Conservation (phyloP, 139 green algal genomes). For the Chlorella sp. region DNA sequence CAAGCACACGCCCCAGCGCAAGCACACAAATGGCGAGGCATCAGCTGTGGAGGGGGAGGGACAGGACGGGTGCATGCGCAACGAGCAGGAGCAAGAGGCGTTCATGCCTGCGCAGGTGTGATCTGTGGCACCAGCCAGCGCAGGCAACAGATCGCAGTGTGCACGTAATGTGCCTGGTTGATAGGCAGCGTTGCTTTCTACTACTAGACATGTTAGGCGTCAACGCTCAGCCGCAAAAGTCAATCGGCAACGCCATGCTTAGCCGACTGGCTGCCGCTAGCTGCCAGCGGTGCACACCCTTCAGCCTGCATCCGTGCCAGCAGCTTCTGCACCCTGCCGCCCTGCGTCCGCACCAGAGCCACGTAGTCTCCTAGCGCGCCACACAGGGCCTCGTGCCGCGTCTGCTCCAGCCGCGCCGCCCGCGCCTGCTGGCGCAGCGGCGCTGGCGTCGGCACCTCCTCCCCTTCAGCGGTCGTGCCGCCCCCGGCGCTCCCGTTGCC, state of each 20-base stretch:
- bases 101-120: too few species aligned
- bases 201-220: not conserved
- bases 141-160: not conserved
- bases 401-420: not conserved
- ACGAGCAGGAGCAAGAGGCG: too few species aligned
- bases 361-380: conserved; percentile 10
- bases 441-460: not conserved
- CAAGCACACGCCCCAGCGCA: too few species aligned
- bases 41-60: too few species aligned
- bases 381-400: conserved; percentile 24
- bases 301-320: not conserved
- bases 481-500: not conserved
- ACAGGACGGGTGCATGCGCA: too few species aligned
- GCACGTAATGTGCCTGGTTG: not conserved
- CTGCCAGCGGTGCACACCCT: too few species aligned
- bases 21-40: too few species aligned
- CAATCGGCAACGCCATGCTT: not conserved
- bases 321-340: not conserved
- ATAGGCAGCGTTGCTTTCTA: not conserved
- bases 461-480: not conserved
- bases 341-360: not conserved
- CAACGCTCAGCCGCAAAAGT: not conserved
- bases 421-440: not conserved
- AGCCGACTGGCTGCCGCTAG: too few species aligned
- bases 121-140: too few species aligned